phyloP scores from a whole-genome alignment of 169 alveolate genomes.

The Cyclospora cayetanensis region DNA sequence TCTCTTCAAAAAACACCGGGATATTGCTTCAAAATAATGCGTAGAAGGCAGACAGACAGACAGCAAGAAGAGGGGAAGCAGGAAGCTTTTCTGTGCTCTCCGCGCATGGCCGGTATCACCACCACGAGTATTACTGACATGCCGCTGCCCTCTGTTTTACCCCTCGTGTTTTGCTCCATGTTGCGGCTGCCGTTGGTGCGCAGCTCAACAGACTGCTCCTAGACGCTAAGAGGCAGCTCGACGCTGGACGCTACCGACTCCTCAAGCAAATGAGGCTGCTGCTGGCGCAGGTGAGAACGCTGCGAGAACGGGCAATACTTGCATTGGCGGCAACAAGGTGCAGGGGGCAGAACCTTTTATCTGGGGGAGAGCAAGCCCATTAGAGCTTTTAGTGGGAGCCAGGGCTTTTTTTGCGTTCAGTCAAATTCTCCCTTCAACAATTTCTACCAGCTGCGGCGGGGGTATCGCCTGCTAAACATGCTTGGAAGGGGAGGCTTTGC shows the following conservation, averaged over 20 bases:
- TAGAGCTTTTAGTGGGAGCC: not conserved
- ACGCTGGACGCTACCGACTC: slow-evolving; percentile 63
- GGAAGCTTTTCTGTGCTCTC: no score
- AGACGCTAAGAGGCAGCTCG: slow-evolving; percentile 53
- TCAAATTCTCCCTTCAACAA: slow-evolving; percentile 48
- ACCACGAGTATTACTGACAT: no score
- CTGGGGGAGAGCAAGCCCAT: not conserved
- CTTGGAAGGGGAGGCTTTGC: slow-evolving; percentile 93
- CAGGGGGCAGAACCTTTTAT: not conserved
- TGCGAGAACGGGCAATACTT: not conserved
- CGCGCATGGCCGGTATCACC: no score
- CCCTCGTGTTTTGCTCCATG: no score
- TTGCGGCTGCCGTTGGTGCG: no score
- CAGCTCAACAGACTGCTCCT: not conserved
- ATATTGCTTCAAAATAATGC: no score
- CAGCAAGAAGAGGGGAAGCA: no score
- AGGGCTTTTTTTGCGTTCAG: slow-evolving; percentile 6
- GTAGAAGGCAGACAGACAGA: no score
- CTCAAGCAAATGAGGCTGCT: slow-evolving; percentile 60
- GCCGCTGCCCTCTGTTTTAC: no score
- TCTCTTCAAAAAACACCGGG: no score
- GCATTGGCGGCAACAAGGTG: not conserved
- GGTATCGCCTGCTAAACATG: slow-evolving; percentile 84
- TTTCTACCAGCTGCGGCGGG: slow-evolving; percentile 60
- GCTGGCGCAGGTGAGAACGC: slow-evolving; percentile 43